Evolutionary conservation across 139 green algal genomes (phyloP), one percentile per base, ranked within the genome.

Genomic region (Picochlorum costavermella): DNA sequence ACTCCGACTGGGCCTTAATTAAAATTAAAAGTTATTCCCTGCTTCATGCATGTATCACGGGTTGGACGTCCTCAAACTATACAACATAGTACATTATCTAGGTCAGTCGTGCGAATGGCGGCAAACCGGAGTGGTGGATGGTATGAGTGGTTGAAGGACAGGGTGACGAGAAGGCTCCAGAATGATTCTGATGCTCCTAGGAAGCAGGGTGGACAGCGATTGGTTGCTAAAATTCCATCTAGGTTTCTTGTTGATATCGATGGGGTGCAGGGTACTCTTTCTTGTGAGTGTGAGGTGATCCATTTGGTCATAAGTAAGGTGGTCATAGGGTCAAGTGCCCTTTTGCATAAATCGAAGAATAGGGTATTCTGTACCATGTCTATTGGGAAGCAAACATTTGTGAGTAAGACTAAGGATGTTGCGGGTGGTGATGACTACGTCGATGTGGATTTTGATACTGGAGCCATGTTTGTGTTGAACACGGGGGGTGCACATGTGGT

Each of bases 391-490:
- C 63, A 69, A 30, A 57, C 51, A 59, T 6, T 17, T 33, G n/a
- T 28, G n/a, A 59, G 20, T 16, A 20, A 29, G 20, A 28, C 10
- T 16, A 12, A 40, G 33, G 33, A 40, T 40, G 33, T 8, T 40
- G 33, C 0, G 33, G 33, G 33, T 40, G 33, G 11, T 53, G 46
- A 25, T 61, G 56, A 13, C 11, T 26, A 0, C 5, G 20, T n/a
- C 2, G 13, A 45, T 20, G 33, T 70, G 6, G 16, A 33, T 6
- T 76, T 55, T 44, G 10, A 63, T 14, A 53, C 57, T n/a, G 28
- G 63, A 43, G 36, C 62, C 1, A 31, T 33, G 11, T 63, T 81
- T 57, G 74, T 81, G 20, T 43, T 81, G 29, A 74, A 70, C 43
- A 50, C 33, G 4, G 61, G 29, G 17, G 74, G 61, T 12, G 74